Conservation (phyloP, 768 basidiomycete genomes). For the Tricholomella constricta region DNA sequence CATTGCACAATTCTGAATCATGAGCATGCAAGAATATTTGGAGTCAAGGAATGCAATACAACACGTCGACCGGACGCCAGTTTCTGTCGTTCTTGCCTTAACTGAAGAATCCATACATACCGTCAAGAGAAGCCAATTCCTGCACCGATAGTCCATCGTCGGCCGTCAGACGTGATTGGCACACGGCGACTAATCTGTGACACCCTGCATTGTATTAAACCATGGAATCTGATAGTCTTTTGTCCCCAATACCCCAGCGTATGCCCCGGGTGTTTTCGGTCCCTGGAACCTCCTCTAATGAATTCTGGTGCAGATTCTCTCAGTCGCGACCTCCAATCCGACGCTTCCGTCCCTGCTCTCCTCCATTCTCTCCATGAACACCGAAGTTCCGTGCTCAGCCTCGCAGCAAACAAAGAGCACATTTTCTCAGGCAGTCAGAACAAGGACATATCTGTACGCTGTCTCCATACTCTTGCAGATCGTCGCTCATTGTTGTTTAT, state of each 20-base stretch:
- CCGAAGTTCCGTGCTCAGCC: slow-evolving; percentile 69
- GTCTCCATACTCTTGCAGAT: background rate
- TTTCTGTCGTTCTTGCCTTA: background rate
- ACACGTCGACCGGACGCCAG: background rate
- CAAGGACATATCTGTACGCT: slow-evolving; percentile 69
- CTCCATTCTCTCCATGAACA: slow-evolving; percentile 73
- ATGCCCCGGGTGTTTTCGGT: slow-evolving; percentile 8
- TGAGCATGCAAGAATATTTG: background rate
- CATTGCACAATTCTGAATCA: background rate
- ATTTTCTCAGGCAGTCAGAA: slow-evolving; percentile 87
- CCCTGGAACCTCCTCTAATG: slow-evolving; percentile 7
- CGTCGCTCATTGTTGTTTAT: background rate
- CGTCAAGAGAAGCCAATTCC: background rate
- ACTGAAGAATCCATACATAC: no score
- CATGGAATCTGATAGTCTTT: background rate
- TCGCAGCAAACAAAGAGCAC: slow-evolving; percentile 69
- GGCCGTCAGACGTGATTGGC: background rate
- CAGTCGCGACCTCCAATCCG: slow-evolving; percentile 52
- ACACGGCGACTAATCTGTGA: background rate
- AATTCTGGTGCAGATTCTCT: slow-evolving; percentile 49
- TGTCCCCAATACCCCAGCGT: slow-evolving; percentile 25
- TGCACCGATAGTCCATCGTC: background rate
- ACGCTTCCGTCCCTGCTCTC: slow-evolving; percentile 47
- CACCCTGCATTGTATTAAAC: background rate
- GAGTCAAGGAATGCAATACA: background rate